A percentile compares a stretch with the other conserved stretches of the same genome.
These are phyloP conservation scores for Artomyces pyxidatus DNA, from an alignment of 768 basidiomycete genomes.

Conservation along the genomic window DNA sequence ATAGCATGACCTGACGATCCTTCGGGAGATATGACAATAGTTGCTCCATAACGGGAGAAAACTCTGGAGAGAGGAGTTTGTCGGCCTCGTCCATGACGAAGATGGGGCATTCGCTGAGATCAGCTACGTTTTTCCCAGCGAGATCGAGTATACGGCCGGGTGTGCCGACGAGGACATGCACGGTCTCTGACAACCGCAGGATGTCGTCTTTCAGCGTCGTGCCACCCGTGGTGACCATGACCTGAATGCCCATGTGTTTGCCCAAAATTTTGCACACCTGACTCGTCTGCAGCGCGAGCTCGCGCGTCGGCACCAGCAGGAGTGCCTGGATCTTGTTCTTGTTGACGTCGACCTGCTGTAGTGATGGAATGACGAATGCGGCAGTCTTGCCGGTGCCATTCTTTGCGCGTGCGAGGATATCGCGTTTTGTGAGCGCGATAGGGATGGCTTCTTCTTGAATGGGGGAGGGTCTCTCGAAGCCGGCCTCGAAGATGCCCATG, in stretches of 20 bases:
- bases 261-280: constrained; percentile 97
- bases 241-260: constrained; percentile 90
- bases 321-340: constrained; percentile 91
- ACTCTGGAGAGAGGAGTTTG: constrained; percentile 94
- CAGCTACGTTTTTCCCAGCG: constrained; percentile 86
- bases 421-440: constrained; percentile 85
- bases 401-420: constrained; percentile 92
- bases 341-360: constrained; percentile 82
- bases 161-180: constrained; percentile 96
- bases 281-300: constrained; percentile 95
- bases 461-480: constrained; percentile 92
- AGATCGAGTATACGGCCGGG: constrained; percentile 95
- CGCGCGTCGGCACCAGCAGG: constrained; percentile 96
- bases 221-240: constrained; percentile 99
- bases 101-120: constrained; percentile 88
- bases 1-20: constrained; percentile 95
- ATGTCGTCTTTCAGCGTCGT: constrained; percentile 99
- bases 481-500: constrained; percentile 99
- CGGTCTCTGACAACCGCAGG: constrained; percentile 77
- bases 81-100: constrained; percentile 99
- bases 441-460: constrained; percentile 99
- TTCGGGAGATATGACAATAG: constrained; percentile 76
- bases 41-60: constrained; percentile 97
- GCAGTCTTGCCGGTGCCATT: constrained; percentile 98
- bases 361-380: constrained; percentile 95